phyloP scores from a whole-genome alignment of 75 land plant species.

The Gnetum montanum region DNA sequence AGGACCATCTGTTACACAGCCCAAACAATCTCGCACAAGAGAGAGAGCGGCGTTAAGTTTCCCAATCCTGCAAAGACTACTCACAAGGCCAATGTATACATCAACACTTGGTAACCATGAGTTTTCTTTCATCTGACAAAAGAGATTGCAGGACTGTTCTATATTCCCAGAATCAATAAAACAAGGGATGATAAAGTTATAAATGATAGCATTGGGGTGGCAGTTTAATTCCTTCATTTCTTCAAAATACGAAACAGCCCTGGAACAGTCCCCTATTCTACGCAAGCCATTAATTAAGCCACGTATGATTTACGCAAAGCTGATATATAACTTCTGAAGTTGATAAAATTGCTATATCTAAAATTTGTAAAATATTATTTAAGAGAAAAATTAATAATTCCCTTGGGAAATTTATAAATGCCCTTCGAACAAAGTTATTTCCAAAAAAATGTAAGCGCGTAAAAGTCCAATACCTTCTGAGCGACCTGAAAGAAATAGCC shows the following conservation, averaged over 20 bases:
- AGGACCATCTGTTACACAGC: slow-evolving; percentile 36
- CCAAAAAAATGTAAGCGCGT: too few species aligned
- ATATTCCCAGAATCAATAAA: slow-evolving; percentile 36
- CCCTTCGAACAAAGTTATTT: too few species aligned
- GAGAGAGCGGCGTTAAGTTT: slow-evolving; percentile 42
- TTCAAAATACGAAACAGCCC: slow-evolving; percentile 32
- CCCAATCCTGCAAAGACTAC: slow-evolving; percentile 48
- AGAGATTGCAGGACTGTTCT: slow-evolving; percentile 33
- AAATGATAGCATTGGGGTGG: slow-evolving; percentile 35
- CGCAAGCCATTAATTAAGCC: slow-evolving; percentile 31
- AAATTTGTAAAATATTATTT: too few species aligned
- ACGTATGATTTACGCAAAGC: too few species aligned
- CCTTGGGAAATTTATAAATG: too few species aligned
- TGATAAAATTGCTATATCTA: too few species aligned
- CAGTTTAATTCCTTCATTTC: slow-evolving; percentile 33
- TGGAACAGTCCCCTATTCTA: slow-evolving; percentile 22
- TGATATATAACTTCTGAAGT: too few species aligned
- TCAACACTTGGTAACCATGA: slow-evolving; percentile 32
- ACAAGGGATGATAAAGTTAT: slow-evolving; percentile 35
- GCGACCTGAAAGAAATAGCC: too few species aligned
- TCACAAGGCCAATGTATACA: slow-evolving; percentile 43
- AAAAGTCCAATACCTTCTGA: too few species aligned
- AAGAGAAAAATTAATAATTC: too few species aligned
- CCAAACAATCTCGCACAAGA: slow-evolving; percentile 59
- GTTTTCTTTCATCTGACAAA: slow-evolving; percentile 38